Evolutionary conservation across 1,139 yeast species (phyloP).

Genomic region (Protomyces pachydermus): DNA sequence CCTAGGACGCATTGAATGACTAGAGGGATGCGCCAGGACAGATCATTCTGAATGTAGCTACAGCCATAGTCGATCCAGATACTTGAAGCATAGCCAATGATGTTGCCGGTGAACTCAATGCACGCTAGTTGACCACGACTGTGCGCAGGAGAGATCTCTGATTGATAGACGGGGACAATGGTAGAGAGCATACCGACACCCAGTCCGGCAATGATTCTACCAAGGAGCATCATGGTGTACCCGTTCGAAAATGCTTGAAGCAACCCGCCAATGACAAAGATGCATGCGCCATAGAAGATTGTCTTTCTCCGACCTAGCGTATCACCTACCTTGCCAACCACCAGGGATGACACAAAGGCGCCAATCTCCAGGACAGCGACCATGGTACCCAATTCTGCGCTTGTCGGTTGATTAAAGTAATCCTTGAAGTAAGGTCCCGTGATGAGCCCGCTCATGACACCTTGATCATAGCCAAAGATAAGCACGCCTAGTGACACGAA

Average conservation of each 20-base stretch:
- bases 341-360: constrained; percentile 59
- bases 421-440: constrained; percentile 64
- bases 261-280: constrained; percentile 76
- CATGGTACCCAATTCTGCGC: constrained; percentile 68
- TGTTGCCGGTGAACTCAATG: constrained; percentile 87
- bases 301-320: constrained; percentile 74
- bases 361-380: constrained; percentile 64
- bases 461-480: constrained; percentile 80
- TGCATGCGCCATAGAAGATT: constrained; percentile 72
- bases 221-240: constrained; percentile 55
- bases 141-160: constrained; percentile 85
- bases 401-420: constrained; percentile 66
- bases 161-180: constrained; percentile 90
- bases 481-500: constrained; percentile 82
- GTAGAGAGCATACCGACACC: constrained; percentile 91
- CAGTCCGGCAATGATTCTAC: constrained; percentile 50
- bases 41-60: constrained; percentile 52
- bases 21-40: constrained; percentile 77
- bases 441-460: constrained; percentile 79
- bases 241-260: constrained; percentile 59
- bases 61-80: constrained; percentile 90
- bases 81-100: constrained; percentile 76
- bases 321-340: constrained; percentile 75
- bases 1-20: constrained; percentile 76
- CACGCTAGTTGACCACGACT: constrained; percentile 86